Conservation (phyloP, 2,329 filamentous ascomycete genomes). For the Ophiostoma montium region DNA sequence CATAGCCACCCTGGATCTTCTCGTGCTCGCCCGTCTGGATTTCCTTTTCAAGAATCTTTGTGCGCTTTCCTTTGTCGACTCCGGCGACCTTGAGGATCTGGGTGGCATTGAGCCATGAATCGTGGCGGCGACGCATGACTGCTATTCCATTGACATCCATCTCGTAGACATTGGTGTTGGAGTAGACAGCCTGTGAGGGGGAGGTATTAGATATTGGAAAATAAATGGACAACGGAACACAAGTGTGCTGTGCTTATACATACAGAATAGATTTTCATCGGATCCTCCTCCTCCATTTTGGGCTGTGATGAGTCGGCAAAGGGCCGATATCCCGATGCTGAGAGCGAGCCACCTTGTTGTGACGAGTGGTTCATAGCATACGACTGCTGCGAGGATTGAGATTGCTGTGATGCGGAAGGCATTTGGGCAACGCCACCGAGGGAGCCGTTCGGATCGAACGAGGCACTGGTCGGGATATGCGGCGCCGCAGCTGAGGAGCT, state of each 20-base stretch:
- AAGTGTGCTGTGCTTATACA: too few relatives aligned
- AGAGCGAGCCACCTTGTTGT: constrained; percentile 25
- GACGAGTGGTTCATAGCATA: constrained; percentile 41
- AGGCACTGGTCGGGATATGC: constrained; percentile 3
- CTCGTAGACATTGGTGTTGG: constrained; percentile 91
- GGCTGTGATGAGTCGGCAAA: constrained; percentile 22
- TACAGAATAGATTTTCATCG: constrained; percentile 50
- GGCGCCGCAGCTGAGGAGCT: not conserved
- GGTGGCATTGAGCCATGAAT: constrained; percentile 95
- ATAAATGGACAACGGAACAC: not conserved
- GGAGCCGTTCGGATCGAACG: constrained; percentile 11
- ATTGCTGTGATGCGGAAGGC: constrained; percentile 15
- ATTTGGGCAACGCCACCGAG: constrained; percentile 13
- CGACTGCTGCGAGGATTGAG: constrained; percentile 36
- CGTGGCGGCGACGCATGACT: constrained; percentile 88
- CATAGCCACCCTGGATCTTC: constrained; percentile 96
- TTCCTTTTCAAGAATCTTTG: constrained; percentile 95
- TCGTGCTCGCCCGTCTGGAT: constrained; percentile 93
- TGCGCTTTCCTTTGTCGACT: constrained; percentile 93
- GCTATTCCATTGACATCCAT: constrained; percentile 92
- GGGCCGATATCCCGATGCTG: constrained; percentile 23
- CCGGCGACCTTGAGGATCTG: constrained; percentile 96
- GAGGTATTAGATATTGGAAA: not conserved
- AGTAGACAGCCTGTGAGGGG: constrained; percentile 58
- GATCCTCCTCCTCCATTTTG: constrained; percentile 24